Conservation (phyloP, 2,329 filamentous ascomycete species). For the Ophioceras dolichostomum region DNA sequence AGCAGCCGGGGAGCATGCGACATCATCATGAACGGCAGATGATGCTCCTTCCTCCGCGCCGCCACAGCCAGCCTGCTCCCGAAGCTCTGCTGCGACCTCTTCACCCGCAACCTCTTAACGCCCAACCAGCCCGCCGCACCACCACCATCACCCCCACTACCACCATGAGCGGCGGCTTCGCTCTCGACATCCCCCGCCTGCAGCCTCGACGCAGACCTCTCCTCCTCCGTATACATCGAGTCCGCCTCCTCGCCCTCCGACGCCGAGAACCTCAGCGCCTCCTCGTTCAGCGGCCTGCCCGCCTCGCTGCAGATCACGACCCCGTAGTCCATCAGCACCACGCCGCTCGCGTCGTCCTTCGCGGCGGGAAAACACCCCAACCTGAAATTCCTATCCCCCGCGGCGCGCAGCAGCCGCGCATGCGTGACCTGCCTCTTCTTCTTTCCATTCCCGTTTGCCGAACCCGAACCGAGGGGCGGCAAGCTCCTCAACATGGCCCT, state of each 20-base stretch:
- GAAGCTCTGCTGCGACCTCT: background rate
- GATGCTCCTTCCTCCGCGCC: constrained; percentile 1
- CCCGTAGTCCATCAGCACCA: background rate
- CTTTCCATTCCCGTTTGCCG: too few species aligned
- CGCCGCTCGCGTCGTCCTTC: background rate
- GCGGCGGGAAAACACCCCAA: background rate
- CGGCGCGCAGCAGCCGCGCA: constrained; percentile 1
- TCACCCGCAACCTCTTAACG: background rate
- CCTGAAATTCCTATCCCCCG: constrained; percentile 1
- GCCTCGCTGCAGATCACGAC: constrained; percentile 1
- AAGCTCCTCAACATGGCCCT: constrained; percentile 5
- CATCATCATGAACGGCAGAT: constrained; percentile 6
- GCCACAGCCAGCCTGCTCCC: too few species aligned
- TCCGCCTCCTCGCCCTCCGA: background rate
- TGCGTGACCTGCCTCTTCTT: constrained; percentile 1
- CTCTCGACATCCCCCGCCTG: background rate
- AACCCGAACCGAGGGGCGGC: background rate
- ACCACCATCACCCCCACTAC: background rate
- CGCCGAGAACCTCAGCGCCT: too few species aligned
- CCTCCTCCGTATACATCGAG: too few species aligned
- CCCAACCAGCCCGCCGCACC: background rate
- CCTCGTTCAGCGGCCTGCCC: background rate
- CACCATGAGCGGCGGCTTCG: too few species aligned
- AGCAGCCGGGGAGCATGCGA: background rate
- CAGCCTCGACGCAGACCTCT: background rate